phyloP scores from a whole-genome alignment of 192 early-diverging fungal genomes.

The Helicostylum pulchrum region DNA sequence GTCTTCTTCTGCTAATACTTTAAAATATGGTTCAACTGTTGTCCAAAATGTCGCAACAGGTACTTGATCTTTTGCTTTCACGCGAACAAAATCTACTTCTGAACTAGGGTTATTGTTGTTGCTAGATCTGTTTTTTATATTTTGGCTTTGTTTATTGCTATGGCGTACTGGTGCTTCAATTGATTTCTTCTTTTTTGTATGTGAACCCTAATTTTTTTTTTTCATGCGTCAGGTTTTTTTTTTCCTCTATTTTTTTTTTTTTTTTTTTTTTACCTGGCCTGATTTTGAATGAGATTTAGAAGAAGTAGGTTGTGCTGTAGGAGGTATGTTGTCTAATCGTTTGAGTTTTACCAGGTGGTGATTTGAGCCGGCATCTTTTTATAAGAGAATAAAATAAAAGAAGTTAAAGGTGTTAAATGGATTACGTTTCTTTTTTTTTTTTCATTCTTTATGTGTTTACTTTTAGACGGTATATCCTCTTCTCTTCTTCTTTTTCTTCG shows the following conservation, averaged over 20 bases:
- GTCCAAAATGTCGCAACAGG: slow-evolving; percentile 82
- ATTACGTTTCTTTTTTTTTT: not conserved
- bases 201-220: not conserved
- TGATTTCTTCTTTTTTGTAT: slow-evolving; percentile 13
- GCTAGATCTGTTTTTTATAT: not conserved
- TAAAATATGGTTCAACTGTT: slow-evolving; percentile 82
- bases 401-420: not conserved
- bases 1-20: slow-evolving; percentile 79
- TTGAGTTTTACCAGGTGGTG: not conserved
- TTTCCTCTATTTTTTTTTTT: not conserved
- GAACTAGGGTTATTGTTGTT: not conserved
- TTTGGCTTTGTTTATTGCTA: not conserved
- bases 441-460: not conserved
- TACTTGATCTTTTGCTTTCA: slow-evolving; percentile 60
- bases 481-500: slow-evolving; percentile 17
- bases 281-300: slow-evolving; percentile 1
- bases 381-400: not conserved
- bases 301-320: not conserved
- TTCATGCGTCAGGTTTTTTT: slow-evolving; percentile 10
- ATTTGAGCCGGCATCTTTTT: not conserved
- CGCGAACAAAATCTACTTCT: slow-evolving; percentile 26
- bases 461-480: not conserved
- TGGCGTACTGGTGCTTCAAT: slow-evolving; percentile 1
- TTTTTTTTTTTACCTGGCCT: not conserved
- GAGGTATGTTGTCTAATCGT: not conserved